A percentile compares a stretch with the other conserved stretches of the same genome.
Conservation (phyloP, 2,329 filamentous ascomycete genomes). For the Aspergillus puulaauensis region DNA sequence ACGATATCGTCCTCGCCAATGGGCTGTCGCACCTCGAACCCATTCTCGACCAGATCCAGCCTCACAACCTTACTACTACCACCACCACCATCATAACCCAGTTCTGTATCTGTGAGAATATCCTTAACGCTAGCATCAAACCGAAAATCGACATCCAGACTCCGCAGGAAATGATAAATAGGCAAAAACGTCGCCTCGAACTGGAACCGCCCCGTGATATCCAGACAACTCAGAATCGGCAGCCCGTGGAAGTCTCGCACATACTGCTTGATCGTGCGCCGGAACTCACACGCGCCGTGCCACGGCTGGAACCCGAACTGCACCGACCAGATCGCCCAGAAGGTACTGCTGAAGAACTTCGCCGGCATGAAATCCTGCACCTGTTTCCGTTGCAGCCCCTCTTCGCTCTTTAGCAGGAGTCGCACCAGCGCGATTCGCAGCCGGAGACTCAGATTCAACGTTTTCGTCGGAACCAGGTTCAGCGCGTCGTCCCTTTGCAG, state of each 20-base stretch:
- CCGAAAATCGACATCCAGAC: constrained; percentile 13
- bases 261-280: constrained; percentile 14
- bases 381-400: constrained; percentile 8
- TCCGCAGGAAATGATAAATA: constrained; percentile 10
- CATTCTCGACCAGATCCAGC: neutral
- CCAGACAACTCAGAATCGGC: constrained; percentile 12
- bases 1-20: constrained; percentile 7
- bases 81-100: too few species aligned
- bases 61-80: neutral
- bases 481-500: too few species aligned
- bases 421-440: constrained; percentile 7
- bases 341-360: constrained; percentile 14
- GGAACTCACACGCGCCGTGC: constrained; percentile 19
- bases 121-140: constrained; percentile 13
- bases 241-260: constrained; percentile 10
- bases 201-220: constrained; percentile 17
- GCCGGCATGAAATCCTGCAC: constrained; percentile 11
- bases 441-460: neutral
- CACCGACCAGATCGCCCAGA: constrained; percentile 19
- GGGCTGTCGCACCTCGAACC: neutral
- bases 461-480: too few species aligned
- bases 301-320: constrained; percentile 21
- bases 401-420: constrained; percentile 12
- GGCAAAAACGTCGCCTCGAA: constrained; percentile 14
- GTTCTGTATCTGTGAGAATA: neutral